These are phyloP conservation scores for Pestalotiopsis sp. DNA, from an alignment of 2,329 filamentous ascomycete species.

Conservation along the genomic window DNA sequence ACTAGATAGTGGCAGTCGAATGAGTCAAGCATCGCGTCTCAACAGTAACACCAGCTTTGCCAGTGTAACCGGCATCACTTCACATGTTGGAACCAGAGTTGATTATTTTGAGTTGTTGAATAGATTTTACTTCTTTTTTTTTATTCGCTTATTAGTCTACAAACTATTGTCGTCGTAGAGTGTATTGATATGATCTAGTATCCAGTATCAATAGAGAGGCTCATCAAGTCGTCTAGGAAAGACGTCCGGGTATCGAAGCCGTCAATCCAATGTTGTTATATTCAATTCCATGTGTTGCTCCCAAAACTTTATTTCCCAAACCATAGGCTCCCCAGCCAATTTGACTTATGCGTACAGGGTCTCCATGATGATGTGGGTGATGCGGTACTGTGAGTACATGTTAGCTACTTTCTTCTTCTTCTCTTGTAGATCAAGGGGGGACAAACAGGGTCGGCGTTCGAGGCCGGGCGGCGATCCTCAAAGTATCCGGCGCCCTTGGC, in stretches of 20 bases:
- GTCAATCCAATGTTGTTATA: conserved; percentile 1
- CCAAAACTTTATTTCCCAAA: background rate
- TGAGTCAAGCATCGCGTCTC: too few species aligned
- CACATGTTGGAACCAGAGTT: too few species aligned
- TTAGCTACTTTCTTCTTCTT: background rate
- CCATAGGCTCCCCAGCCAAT: background rate
- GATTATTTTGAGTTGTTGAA: too few species aligned
- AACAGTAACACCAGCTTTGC: too few species aligned
- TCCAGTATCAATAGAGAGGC: background rate
- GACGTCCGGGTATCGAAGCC: conserved; percentile 6
- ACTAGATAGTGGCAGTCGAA: too few species aligned
- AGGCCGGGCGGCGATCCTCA: conserved; percentile 81
- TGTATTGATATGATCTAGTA: background rate
- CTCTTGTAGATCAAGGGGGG: background rate
- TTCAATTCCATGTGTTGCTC: background rate
- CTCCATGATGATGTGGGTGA: conserved; percentile 75
- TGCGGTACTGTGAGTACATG: conserved; percentile 55
- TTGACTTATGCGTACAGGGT: conserved; percentile 1
- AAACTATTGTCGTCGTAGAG: background rate
- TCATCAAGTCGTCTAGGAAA: conserved; percentile 7
- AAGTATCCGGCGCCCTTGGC: conserved; percentile 95
- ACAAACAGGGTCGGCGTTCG: conserved; percentile 68
- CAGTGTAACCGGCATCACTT: too few species aligned
- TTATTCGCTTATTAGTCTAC: background rate
- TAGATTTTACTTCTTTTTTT: background rate